Percentiles rank a stretch among this genome's conserved stretches.
Conservation (phyloP, 345 rosid genomes). For the Syzygium jambos region DNA sequence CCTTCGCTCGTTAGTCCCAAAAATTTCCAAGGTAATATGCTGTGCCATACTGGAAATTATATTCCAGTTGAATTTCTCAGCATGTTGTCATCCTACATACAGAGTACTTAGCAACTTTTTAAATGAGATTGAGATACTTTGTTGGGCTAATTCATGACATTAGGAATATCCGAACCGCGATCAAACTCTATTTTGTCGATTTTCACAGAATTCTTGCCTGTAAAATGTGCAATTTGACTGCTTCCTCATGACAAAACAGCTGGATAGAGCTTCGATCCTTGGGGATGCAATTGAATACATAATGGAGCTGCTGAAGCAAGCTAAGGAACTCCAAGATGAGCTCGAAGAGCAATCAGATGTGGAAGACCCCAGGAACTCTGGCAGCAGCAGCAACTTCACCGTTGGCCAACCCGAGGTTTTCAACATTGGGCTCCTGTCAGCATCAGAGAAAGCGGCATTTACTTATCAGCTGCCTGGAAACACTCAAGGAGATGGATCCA, state of each 20-base stretch:
- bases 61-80: background rate
- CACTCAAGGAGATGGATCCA: constrained; percentile 19
- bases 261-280: constrained; percentile 85
- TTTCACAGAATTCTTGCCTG: background rate
- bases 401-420: constrained; percentile 16
- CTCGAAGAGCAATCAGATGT: constrained; percentile 72
- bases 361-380: constrained; percentile 34
- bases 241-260: constrained; percentile 21
- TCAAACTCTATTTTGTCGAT: background rate
- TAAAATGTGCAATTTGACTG: background rate
- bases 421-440: constrained; percentile 15
- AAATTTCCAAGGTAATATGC: constrained; percentile 49
- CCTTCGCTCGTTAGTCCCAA: constrained; percentile 81
- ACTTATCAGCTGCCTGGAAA: background rate
- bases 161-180: background rate
- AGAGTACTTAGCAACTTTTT: background rate
- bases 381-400: constrained; percentile 14
- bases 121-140: background rate
- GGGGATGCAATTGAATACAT: constrained; percentile 89
- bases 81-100: background rate
- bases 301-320: constrained; percentile 69
- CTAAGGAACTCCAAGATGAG: constrained; percentile 79
- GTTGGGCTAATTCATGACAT: background rate
- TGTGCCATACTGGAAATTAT: background rate
- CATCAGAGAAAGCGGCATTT: constrained; percentile 4